Percentiles rank a stretch among this genome's conserved stretches.
These are phyloP conservation scores for Ustilago lituana DNA, from an alignment of 1,284 basidiomycete genomes.

Conservation along the genomic window DNA sequence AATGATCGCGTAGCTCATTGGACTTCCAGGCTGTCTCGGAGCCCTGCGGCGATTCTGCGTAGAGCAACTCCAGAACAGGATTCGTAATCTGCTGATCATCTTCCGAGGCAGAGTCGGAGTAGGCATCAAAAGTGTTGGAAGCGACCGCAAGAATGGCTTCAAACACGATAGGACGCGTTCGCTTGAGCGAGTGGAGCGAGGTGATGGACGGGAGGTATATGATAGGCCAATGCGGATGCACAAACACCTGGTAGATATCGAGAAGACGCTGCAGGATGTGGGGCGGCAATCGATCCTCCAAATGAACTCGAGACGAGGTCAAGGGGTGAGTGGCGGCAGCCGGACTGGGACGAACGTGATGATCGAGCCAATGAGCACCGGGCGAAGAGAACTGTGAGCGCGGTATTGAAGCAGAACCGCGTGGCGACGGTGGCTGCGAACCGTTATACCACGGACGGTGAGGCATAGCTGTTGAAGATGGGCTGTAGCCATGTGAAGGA, in stretches of 20 bases:
- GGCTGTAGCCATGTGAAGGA: slow-evolving; percentile 22
- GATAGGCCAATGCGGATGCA: slow-evolving; percentile 56
- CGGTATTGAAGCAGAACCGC: slow-evolving; percentile 12
- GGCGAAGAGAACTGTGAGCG: slow-evolving; percentile 31
- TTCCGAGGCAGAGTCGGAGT: slow-evolving; percentile 17
- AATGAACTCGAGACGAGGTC: slow-evolving; percentile 5
- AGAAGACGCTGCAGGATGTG: slow-evolving; percentile 35
- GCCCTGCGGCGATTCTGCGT: slow-evolving; percentile 20
- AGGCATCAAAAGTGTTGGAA: slow-evolving; percentile 45
- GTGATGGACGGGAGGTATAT: slow-evolving; percentile 50
- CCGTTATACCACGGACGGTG: slow-evolving; percentile 30
- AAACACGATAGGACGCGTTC: slow-evolving; percentile 38
- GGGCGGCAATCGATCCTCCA: slow-evolving; percentile 35
- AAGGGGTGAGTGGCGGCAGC: slow-evolving; percentile 10
- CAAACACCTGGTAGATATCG: slow-evolving; percentile 46
- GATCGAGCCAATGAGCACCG: slow-evolving; percentile 21
- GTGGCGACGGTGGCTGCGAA: slow-evolving; percentile 28
- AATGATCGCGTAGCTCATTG: slow-evolving; percentile 38
- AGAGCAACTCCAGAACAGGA: slow-evolving; percentile 25
- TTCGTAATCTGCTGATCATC: slow-evolving; percentile 14
- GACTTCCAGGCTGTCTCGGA: slow-evolving; percentile 27
- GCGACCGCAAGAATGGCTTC: slow-evolving; percentile 50
- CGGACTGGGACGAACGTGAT: slow-evolving; percentile 16
- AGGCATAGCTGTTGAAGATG: slow-evolving; percentile 16
- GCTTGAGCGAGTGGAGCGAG: slow-evolving; percentile 40